These are phyloP conservation scores for Tetradesmus lagerheimii DNA, from an alignment of 139 green algal species.

Conservation along the genomic window DNA sequence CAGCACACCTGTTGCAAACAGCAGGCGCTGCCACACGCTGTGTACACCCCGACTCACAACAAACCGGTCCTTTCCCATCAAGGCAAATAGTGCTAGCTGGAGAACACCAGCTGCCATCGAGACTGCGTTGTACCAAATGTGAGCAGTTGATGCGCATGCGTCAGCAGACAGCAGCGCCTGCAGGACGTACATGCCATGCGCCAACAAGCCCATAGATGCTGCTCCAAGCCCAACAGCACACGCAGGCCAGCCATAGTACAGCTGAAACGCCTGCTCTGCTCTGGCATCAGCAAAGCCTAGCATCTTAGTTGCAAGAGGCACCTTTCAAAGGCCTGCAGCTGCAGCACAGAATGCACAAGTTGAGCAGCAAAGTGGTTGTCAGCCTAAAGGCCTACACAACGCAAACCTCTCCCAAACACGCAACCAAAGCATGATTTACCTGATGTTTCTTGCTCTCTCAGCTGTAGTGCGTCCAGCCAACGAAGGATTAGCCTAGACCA, in stretches of 20 bases:
- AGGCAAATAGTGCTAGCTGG: background rate
- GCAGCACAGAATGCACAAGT: no score
- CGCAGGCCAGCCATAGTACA: background rate
- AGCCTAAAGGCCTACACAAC: background rate
- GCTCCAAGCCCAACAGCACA: background rate
- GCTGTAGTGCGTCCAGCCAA: no score
- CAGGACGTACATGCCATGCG: background rate
- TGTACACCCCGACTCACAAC: background rate
- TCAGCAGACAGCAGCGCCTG: background rate
- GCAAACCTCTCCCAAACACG: no score
- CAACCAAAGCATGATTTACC: no score
- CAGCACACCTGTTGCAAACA: background rate
- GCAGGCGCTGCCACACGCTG: background rate
- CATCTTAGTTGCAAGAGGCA: background rate
- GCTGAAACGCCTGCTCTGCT: background rate
- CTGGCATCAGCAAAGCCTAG: background rate
- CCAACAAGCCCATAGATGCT: background rate
- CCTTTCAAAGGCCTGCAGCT: no score
- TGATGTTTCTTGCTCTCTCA: no score
- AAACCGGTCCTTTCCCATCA: background rate
- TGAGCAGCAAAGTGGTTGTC: background rate
- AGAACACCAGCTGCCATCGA: background rate
- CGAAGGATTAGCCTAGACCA: no score
- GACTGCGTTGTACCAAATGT: background rate
- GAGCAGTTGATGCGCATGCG: background rate